A percentile compares a stretch with the other conserved stretches of the same genome.
phyloP scores from a whole-genome alignment of 495 filamentous ascomycete genomes.

The Letharia columbiana region DNA sequence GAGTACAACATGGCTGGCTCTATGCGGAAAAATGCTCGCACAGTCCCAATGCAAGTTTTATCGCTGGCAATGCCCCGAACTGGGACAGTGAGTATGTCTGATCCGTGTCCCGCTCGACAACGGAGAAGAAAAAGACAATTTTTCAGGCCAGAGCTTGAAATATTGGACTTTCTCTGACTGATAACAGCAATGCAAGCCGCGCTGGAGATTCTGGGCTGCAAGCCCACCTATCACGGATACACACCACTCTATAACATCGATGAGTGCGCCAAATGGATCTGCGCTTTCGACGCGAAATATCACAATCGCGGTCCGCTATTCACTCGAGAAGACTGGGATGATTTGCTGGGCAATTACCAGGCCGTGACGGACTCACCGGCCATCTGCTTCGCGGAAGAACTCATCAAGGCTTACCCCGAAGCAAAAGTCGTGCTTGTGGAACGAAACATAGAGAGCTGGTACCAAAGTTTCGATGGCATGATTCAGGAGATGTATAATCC shows the following conservation, averaged over 20 bases:
- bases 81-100: slow-evolving; percentile 19
- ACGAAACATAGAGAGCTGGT: slow-evolving; percentile 32
- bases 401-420: slow-evolving; percentile 45
- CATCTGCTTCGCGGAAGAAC: slow-evolving; percentile 42
- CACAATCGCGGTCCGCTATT: slow-evolving; percentile 32
- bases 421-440: slow-evolving; percentile 45
- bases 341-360: slow-evolving; percentile 40
- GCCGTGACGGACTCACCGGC: slow-evolving; percentile 39
- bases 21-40: slow-evolving; percentile 28
- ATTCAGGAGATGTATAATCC: slow-evolving; percentile 12
- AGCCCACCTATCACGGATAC: slow-evolving; percentile 23
- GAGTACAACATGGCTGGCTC: neutral
- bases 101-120: neutral
- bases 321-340: slow-evolving; percentile 45
- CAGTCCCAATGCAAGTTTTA: slow-evolving; percentile 55
- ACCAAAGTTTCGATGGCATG: slow-evolving; percentile 18
- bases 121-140: neutral
- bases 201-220: slow-evolving; percentile 22
- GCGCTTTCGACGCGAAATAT: slow-evolving; percentile 46
- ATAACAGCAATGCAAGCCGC: slow-evolving; percentile 25
- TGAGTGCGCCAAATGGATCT: slow-evolving; percentile 41
- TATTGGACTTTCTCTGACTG: neutral
- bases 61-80: slow-evolving; percentile 20
- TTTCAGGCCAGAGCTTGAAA: too few species aligned
- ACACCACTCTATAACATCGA: slow-evolving; percentile 25